Evolutionary conservation across 352 stramenopile genomes (phyloP).

Genomic region (Aphanomyces euteiches): DNA sequence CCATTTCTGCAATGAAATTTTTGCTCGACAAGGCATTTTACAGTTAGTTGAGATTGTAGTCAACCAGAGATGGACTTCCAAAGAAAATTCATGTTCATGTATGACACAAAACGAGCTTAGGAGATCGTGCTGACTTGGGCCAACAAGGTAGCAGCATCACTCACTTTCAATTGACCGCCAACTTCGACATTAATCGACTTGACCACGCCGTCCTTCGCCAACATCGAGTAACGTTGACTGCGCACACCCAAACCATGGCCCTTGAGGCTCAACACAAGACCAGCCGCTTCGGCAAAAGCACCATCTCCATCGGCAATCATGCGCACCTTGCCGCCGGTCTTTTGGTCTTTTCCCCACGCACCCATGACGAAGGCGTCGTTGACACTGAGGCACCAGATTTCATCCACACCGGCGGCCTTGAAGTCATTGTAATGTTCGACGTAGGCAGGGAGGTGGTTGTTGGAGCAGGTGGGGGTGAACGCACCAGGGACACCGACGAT

Average conservation of each 20-base stretch:
- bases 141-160: slow-evolving; percentile 1
- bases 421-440: slow-evolving; percentile 20
- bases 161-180: neutral
- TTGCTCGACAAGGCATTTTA: no score
- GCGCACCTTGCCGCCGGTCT: slow-evolving; percentile 18
- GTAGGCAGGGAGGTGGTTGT: slow-evolving; percentile 19
- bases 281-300: slow-evolving; percentile 16
- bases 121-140: neutral
- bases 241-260: slow-evolving; percentile 11
- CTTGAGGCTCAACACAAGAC: slow-evolving; percentile 5
- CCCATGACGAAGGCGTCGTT: slow-evolving; percentile 29
- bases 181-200: slow-evolving; percentile 22
- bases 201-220: slow-evolving; percentile 25
- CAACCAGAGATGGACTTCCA: no score
- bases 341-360: slow-evolving; percentile 46
- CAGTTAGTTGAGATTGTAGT: no score
- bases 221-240: slow-evolving; percentile 19
- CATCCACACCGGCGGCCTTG: slow-evolving; percentile 44
- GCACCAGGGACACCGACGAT: slow-evolving; percentile 24
- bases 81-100: no score
- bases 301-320: slow-evolving; percentile 27
- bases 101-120: neutral
- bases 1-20: no score
- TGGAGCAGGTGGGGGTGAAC: slow-evolving; percentile 28
- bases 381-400: slow-evolving; percentile 38